A percentile compares a stretch with the other conserved stretches of the same genome.
These are phyloP conservation scores for Phanerochaete sordida DNA, from an alignment of 768 basidiomycete species.

Conservation along the genomic window DNA sequence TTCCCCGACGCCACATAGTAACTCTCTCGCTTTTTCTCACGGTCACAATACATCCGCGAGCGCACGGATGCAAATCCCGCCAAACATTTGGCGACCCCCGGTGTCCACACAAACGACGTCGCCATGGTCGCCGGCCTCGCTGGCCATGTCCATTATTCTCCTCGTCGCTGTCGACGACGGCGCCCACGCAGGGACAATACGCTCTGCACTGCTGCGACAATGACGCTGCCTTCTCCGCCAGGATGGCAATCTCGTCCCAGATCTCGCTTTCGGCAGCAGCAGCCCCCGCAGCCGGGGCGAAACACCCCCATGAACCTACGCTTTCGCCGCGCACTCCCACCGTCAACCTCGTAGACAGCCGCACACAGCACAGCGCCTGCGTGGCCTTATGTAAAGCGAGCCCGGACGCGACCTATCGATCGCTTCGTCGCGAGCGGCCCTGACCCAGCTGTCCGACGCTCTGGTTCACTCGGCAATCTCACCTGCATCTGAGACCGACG, in stretches of 20 bases:
- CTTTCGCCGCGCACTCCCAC: neutral
- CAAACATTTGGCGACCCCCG: slow-evolving; percentile 2
- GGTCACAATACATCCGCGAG: slow-evolving; percentile 11
- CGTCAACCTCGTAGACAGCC: too few species aligned
- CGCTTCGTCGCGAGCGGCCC: neutral
- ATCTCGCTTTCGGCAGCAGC: neutral
- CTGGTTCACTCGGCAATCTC: neutral
- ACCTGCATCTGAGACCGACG: neutral
- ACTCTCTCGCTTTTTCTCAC: slow-evolving; percentile 12
- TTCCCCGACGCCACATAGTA: slow-evolving; percentile 12
- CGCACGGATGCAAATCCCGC: neutral
- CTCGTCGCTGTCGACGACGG: too few species aligned
- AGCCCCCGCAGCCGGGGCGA: neutral
- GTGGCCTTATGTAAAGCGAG: slow-evolving; percentile 1
- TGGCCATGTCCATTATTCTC: neutral
- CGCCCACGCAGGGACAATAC: too few species aligned
- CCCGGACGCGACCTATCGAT: neutral
- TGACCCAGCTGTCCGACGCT: neutral
- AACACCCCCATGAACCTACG: too few species aligned
- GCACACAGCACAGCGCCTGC: too few species aligned
- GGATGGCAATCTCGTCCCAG: neutral
- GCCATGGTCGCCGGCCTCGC: neutral
- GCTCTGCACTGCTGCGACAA: neutral
- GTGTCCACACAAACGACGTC: neutral
- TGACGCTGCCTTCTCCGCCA: neutral